A percentile compares a stretch with the other conserved stretches of the same genome.
phyloP scores from a whole-genome alignment of 768 basidiomycete species.

The Hemileccinum impolitum region DNA sequence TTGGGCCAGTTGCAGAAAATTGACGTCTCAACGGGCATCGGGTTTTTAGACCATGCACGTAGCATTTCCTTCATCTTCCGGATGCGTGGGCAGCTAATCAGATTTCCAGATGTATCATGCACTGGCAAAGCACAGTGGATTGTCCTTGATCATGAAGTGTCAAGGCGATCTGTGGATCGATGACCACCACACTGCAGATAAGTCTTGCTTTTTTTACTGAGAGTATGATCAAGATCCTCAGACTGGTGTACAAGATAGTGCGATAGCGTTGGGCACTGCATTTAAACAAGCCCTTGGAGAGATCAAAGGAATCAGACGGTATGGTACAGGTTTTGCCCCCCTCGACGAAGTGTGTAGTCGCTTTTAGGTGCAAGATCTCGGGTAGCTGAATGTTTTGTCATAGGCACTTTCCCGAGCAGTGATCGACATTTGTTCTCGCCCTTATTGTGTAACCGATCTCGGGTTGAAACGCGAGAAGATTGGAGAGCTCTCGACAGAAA shows the following conservation, averaged over 20 bases:
- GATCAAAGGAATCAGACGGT: slow-evolving; percentile 88
- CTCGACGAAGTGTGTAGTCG: slow-evolving; percentile 78
- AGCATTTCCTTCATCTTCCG: slow-evolving; percentile 14
- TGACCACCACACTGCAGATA: slow-evolving; percentile 99
- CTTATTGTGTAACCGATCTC: slow-evolving; percentile 91
- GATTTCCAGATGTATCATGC: slow-evolving; percentile 88
- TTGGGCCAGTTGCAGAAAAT: slow-evolving; percentile 66
- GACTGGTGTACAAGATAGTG: slow-evolving; percentile 68
- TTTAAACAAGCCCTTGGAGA: slow-evolving; percentile 96
- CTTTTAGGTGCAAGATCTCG: neutral
- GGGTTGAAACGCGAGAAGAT: slow-evolving; percentile 87
- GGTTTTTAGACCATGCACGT: slow-evolving; percentile 96
- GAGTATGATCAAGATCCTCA: slow-evolving; percentile 9
- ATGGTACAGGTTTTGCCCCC: slow-evolving; percentile 95
- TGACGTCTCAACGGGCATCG: slow-evolving; percentile 88
- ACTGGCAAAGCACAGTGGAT: slow-evolving; percentile 93
- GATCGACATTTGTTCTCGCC: slow-evolving; percentile 96
- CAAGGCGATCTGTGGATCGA: slow-evolving; percentile 97
- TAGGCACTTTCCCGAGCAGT: slow-evolving; percentile 95
- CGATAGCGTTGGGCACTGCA: slow-evolving; percentile 81
- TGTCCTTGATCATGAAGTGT: slow-evolving; percentile 88
- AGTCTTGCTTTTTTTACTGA: slow-evolving; percentile 37
- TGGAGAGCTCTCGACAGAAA: slow-evolving; percentile 94
- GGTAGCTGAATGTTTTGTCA: slow-evolving; percentile 3
- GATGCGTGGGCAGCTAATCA: neutral